phyloP scores from a whole-genome alignment of 495 filamentous ascomycete species.

The Daldinia decipiens region DNA sequence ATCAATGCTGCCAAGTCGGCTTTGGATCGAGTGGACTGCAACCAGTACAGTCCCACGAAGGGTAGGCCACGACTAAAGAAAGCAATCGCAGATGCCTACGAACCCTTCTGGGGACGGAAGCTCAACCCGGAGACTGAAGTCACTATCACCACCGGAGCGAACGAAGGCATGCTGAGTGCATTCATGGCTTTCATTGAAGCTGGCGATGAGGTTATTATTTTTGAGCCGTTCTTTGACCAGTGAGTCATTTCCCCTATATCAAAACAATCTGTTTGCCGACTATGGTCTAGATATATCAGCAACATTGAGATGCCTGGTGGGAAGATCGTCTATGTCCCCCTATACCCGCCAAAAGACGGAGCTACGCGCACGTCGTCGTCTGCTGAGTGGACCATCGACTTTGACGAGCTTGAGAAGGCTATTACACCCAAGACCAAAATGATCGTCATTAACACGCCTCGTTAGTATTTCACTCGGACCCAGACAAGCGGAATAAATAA shows the following conservation, averaged over 20 bases:
- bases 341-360: slow-evolving; percentile 90
- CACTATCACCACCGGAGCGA: slow-evolving; percentile 94
- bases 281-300: slow-evolving; percentile 75
- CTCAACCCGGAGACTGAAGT: slow-evolving; percentile 91
- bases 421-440: slow-evolving; percentile 90
- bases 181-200: slow-evolving; percentile 98
- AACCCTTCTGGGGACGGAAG: slow-evolving; percentile 80
- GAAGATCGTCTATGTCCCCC: slow-evolving; percentile 89
- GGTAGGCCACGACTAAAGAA: slow-evolving; percentile 90
- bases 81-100: slow-evolving; percentile 90
- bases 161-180: slow-evolving; percentile 96
- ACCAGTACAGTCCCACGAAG: slow-evolving; percentile 97
- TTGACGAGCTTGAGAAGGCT: slow-evolving; percentile 81
- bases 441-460: slow-evolving; percentile 84
- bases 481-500: too few species aligned
- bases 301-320: slow-evolving; percentile 99
- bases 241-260: slow-evolving; percentile 55
- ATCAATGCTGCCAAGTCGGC: slow-evolving; percentile 89
- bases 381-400: slow-evolving; percentile 87
- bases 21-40: slow-evolving; percentile 93
- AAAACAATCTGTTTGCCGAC: neutral
- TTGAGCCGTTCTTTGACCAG: slow-evolving; percentile 99
- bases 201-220: slow-evolving; percentile 96
- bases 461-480: slow-evolving; percentile 42
- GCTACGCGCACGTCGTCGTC: slow-evolving; percentile 81